These are phyloP conservation scores for Dendrothele bispora DNA, from an alignment of 768 basidiomycete genomes.

Conservation along the genomic window DNA sequence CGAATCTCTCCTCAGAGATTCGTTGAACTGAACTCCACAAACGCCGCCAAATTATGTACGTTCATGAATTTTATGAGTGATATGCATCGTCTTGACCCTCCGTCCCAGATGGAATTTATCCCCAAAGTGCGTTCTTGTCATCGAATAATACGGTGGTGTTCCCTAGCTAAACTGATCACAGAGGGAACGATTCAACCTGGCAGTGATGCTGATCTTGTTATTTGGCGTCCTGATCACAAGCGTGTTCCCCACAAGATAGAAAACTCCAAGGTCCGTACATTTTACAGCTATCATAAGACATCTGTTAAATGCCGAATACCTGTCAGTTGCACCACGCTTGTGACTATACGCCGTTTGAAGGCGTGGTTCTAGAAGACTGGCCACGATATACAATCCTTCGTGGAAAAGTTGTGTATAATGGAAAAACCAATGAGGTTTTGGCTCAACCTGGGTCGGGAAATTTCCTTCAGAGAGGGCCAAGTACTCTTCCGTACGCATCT, in stretches of 20 bases:
- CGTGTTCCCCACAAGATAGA: not conserved
- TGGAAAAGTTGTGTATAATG: slow-evolving; percentile 15
- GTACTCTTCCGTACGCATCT: not conserved
- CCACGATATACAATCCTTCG: slow-evolving; percentile 23
- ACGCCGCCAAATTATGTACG: slow-evolving; percentile 32
- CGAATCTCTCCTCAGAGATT: slow-evolving; percentile 28
- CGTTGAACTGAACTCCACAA: slow-evolving; percentile 31
- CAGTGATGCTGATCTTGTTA: slow-evolving; percentile 30
- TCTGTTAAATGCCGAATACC: not conserved
- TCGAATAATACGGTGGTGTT: not conserved
- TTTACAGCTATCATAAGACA: not conserved
- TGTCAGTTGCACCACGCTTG: slow-evolving; percentile 20
- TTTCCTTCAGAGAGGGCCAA: slow-evolving; percentile 1
- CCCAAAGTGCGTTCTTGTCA: not conserved
- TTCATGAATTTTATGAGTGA: too few species aligned
- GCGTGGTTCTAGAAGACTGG: slow-evolving; percentile 30
- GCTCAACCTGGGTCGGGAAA: slow-evolving; percentile 12
- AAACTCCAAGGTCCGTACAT: not conserved
- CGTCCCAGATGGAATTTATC: slow-evolving; percentile 6
- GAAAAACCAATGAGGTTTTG: slow-evolving; percentile 10
- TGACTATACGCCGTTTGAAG: slow-evolving; percentile 37
- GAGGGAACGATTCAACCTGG: slow-evolving; percentile 25
- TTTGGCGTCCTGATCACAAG: slow-evolving; percentile 19
- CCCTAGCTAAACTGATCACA: not conserved
- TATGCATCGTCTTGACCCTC: too few species aligned